Evolutionary conservation across 768 basidiomycete species (phyloP), one percentile per base, ranked within the genome.

Genomic region (Dendrothele bispora): DNA sequence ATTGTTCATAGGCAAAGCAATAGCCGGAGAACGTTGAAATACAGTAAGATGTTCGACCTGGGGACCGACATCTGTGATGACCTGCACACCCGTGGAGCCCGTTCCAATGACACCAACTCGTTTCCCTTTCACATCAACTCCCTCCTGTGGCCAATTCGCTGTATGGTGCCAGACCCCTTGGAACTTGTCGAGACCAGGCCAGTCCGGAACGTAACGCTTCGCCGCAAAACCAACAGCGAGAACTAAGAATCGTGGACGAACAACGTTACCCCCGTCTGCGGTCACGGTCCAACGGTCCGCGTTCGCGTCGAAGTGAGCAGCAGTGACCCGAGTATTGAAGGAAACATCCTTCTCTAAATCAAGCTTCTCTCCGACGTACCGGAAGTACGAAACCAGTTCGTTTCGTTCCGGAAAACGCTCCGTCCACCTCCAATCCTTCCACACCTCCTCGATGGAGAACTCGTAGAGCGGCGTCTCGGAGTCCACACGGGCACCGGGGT

Each of bases 41-140:
- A 34, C 30, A 10, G 30, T 34, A 10, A 34, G 10, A 34, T 34
- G 30, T 10, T 10, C 30, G 30, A 34, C 30, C 10, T 34, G 11
- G n/a, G 30, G 30, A 10, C 11, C 30, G n/a, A 34, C 11, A 10
- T 34, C 30, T 34, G 10, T 10, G n/a, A 34, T 40, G 36, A 34
- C 11, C 30, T 34, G 30, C 11, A 34, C 11, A 34, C 30, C 30
- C n/a, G 30, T 34, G n/a, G 30, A 10, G 0, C 62, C 30, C 30
- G 30, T 34, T 34, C 30, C 30, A n/a, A 34, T 34, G n/a, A 34
- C n/a, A 10, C 30, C 30, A n/a, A 34, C 30, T n/a, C 30, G 10
- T n/a, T 34, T 34, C 30, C 30, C 30, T 34, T 10, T 34, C 10
- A 34, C 30, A 34, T 34, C 30, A 10, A 34, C 30, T 10, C n/a